These are phyloP conservation scores for Trichophyton equinum DNA, from an alignment of 2,329 filamentous ascomycete species.

Conservation along the genomic window DNA sequence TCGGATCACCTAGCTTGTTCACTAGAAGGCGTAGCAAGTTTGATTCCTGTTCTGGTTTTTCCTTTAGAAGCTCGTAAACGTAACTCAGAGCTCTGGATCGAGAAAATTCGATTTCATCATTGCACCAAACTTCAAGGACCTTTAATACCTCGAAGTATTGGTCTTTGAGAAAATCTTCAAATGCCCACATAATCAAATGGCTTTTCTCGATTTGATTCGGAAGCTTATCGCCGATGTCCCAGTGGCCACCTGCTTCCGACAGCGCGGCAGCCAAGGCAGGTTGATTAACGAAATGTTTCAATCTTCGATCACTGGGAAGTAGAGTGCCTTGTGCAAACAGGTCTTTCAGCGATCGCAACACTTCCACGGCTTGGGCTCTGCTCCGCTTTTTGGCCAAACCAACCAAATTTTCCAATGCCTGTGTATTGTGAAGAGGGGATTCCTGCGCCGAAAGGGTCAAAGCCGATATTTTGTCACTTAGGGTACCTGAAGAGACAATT, in stretches of 20 bases:
- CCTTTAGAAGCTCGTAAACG: conserved; percentile 78
- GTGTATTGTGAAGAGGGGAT: conserved; percentile 83
- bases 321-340: conserved; percentile 79
- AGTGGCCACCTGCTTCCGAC: conserved; percentile 48
- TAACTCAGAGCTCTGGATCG: conserved; percentile 79
- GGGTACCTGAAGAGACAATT: conserved; percentile 90
- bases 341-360: conserved; percentile 88
- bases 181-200: conserved; percentile 79
- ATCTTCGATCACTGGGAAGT: conserved; percentile 66
- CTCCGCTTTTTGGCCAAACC: conserved; percentile 82
- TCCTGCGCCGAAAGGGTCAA: conserved; percentile 90
- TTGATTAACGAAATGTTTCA: conserved; percentile 68
- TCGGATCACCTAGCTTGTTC: conserved; percentile 91
- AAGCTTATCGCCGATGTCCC: conserved; percentile 57
- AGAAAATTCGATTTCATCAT: conserved; percentile 89
- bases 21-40: conserved; percentile 83
- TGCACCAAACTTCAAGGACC: conserved; percentile 81
- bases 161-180: conserved; percentile 89
- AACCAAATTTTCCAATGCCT: conserved; percentile 75
- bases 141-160: conserved; percentile 89
- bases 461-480: conserved; percentile 93
- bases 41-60: conserved; percentile 94
- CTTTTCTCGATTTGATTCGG: conserved; percentile 60
- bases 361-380: conserved; percentile 80
- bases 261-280: conserved; percentile 61